Evolutionary conservation across 345 rosid species (phyloP), one percentile per base, ranked within the genome.

Genomic region (Hypericum androsaemum): DNA sequence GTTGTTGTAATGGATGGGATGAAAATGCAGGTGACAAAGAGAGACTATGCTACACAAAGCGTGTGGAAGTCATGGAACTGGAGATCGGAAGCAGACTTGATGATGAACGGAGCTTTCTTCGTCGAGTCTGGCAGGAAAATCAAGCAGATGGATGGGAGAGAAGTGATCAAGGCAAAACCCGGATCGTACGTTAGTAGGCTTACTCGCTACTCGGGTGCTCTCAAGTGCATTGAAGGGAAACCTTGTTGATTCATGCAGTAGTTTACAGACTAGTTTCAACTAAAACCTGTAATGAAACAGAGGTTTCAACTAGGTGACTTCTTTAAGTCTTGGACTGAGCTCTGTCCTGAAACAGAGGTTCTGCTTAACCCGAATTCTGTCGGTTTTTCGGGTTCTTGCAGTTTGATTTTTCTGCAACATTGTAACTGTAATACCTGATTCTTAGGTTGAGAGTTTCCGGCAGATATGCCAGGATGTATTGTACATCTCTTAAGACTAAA

Each of bases 81-180:
- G 95, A 74, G 58, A 67, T 85, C 97, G 15, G 78, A 79, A 62
- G 76, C 71, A 15, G 97, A 88, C 65, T 39, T 79, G 51, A 36
- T 82, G 62, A 7, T 79, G 56, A 81, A 85, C 14, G 97, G 89
- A 4, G 89, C 89, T 11, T 78, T 64, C 62, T 83, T 86, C 56
- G 71, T 77, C 37, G 55, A 77, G 67, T 83, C 95, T 0, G 90
- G 95, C 3, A 65, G 28, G 12, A 55, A 72, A 2, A 62, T 56
- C 2, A 45, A 10, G 10, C 37, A 10, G 15, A 54, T 46, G 1
- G 1, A 61, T 39, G 63, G 47, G 11, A 45, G 38, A 46, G 67
- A 64, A 41, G 45, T 66, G 44, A 69, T 82, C n/a, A 40, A 40
- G 13, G 70, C 87, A 12, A 62, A 67, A 69, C 83, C 76, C 0